Evolutionary conservation across 1,139 yeast genomes (phyloP).

Genomic region (Arxiozyma heterogenica): DNA sequence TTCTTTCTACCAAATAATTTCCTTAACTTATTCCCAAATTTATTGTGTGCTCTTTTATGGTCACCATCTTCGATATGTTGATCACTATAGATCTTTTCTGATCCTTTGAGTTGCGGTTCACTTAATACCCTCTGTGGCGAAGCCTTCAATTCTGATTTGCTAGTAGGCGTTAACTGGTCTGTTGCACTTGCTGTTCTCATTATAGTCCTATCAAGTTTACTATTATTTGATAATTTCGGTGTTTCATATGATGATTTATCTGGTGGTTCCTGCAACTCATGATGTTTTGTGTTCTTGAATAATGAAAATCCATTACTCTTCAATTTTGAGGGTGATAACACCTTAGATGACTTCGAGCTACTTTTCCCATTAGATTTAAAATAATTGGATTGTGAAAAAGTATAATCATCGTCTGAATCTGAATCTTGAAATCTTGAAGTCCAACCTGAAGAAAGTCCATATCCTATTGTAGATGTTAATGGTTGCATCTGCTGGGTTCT

Average conservation of each 20-base stretch:
- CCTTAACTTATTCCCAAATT: conserved; percentile 46
- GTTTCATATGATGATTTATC: conserved; percentile 5
- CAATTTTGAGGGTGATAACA: conserved; percentile 19
- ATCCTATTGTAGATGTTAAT: background rate
- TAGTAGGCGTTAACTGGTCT: conserved; percentile 2
- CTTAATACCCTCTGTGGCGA: conserved; percentile 8
- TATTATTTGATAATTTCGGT: conserved; percentile 1
- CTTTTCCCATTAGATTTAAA: conserved; percentile 5
- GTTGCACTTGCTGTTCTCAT: conserved; percentile 17
- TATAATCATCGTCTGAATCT: conserved; percentile 42
- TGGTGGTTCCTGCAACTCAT: conserved; percentile 1
- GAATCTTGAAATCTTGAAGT: conserved; percentile 50
- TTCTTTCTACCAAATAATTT: conserved; percentile 47
- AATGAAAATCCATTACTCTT: conserved; percentile 16
- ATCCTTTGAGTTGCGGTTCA: conserved; percentile 2
- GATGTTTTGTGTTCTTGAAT: conserved; percentile 10
- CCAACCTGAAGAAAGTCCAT: conserved; percentile 11
- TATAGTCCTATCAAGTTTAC: conserved; percentile 16
- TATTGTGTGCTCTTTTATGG: conserved; percentile 39
- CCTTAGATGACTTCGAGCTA: conserved; percentile 4
- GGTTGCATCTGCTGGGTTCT: conserved; percentile 1
- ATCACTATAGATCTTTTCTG: background rate
- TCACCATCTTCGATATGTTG: conserved; percentile 9
- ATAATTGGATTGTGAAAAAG: conserved; percentile 8
- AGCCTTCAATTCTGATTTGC: background rate